Base-by-base conservation (phyloP, 2,329 filamentous ascomycete species). In the Plectosphaerella plurivora region DNA sequence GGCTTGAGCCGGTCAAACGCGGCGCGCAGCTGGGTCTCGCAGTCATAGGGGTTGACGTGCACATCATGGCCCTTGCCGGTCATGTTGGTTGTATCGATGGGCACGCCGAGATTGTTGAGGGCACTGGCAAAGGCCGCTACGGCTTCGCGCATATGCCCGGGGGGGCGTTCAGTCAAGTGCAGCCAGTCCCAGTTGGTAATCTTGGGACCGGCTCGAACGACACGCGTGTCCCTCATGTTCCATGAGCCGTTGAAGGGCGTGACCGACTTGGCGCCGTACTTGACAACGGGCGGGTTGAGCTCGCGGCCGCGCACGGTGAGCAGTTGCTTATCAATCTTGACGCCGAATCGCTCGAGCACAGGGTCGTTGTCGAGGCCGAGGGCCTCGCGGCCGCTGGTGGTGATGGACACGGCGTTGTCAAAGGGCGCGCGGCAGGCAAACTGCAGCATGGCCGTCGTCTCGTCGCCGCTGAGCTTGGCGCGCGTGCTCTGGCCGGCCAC, bases 251-350 rank as follows among this genome's bases (percentile, higher is more conserved):
- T 68, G 1, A 51, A 56, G 0, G 79, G 69, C 1, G 49, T 63
- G 6, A 77, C 53, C 10, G 57, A 49, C 5, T 54, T 60, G 42
- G 16, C 44, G 11, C 20, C 61, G 18, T 96, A 96, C 2, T 70
- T 65, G 25, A 96, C 69, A 0, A 57, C 61, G 0, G 91, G 91
- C 0, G 81, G 62, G 0, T 61, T 42, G 0, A 96, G 76, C 41
- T 93, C 79, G 6, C 91, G 84, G 1, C 83, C 92, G 1, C 76
- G 74, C 0, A 96, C 88, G 0, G 87, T 88, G 35, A 96, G 73
- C 35, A 96, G 75, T 1, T 73, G 67, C 12, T 79, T 77, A 7
- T 73, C 75, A 3, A 91, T 77, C 1, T 70, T 68, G 55, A 95
- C 74, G 5, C 86, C 86, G 55, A 91, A 94, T 2, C 73, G 60